Percentiles rank a stretch among this genome's conserved stretches.
These are phyloP conservation scores for Pulchroboletus neoregius DNA, from an alignment of 1,284 basidiomycete species.

Conservation along the genomic window DNA sequence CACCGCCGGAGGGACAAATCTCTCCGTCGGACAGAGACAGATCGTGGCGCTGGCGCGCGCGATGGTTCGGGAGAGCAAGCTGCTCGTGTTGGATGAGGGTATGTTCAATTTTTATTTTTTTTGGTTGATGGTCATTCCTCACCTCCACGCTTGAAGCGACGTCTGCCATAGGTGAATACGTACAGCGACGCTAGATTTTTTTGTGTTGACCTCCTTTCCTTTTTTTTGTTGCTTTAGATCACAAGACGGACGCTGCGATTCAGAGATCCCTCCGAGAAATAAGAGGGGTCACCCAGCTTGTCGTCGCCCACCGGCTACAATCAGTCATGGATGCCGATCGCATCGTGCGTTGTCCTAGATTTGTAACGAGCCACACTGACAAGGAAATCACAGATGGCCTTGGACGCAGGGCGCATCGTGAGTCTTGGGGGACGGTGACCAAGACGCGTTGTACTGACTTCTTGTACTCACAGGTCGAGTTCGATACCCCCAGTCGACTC, in stretches of 20 bases:
- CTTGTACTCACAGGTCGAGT: slow-evolving; percentile 8
- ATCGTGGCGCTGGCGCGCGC: slow-evolving; percentile 47
- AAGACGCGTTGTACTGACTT: no score
- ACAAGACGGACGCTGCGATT: slow-evolving; percentile 32
- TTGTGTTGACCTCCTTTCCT: no score
- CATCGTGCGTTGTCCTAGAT: slow-evolving; percentile 22
- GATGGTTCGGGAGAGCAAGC: slow-evolving; percentile 30
- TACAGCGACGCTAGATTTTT: neutral
- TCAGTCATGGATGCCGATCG: slow-evolving; percentile 37
- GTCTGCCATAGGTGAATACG: slow-evolving; percentile 4
- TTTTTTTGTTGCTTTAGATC: slow-evolving; percentile 16
- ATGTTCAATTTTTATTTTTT: slow-evolving; percentile 8
- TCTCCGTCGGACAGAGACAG: slow-evolving; percentile 71
- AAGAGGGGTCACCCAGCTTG: slow-evolving; percentile 32
- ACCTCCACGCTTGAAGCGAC: neutral
- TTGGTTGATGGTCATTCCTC: no score
- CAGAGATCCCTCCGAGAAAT: slow-evolving; percentile 32
- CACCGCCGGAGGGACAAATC: slow-evolving; percentile 56
- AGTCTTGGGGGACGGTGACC: neutral
- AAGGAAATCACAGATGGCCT: slow-evolving; percentile 7
- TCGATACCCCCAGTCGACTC: slow-evolving; percentile 7
- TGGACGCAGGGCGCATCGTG: slow-evolving; percentile 13
- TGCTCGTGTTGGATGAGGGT: slow-evolving; percentile 36
- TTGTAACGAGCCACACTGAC: neutral
- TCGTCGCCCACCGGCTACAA: slow-evolving; percentile 36